phyloP scores from a whole-genome alignment of 306 rosid species.

The Pyrus betulifolia region DNA sequence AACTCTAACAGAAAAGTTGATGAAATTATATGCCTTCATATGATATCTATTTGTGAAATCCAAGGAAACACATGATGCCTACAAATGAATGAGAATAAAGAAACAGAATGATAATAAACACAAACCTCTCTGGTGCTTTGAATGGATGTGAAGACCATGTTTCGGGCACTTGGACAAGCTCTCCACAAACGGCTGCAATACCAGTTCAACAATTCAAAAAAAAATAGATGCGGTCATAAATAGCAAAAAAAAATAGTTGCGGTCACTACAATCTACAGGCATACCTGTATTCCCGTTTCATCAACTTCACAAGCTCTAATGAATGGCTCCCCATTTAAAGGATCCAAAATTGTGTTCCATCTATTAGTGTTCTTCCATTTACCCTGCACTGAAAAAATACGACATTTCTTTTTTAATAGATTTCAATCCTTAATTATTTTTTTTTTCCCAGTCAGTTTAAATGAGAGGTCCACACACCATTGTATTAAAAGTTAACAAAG shows the following conservation, averaged over 20 bases:
- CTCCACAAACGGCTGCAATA: slow-evolving; percentile 71
- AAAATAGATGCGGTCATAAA: no score
- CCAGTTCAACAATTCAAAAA: slow-evolving; percentile 13
- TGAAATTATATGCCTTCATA: background rate
- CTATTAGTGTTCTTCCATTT: slow-evolving; percentile 66
- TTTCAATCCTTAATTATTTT: background rate
- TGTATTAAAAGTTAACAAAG: background rate
- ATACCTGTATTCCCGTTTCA: slow-evolving; percentile 75
- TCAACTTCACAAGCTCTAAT: slow-evolving; percentile 84
- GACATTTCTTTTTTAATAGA: background rate
- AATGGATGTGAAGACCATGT: slow-evolving; percentile 94
- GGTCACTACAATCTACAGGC: background rate
- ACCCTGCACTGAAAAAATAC: slow-evolving; percentile 73
- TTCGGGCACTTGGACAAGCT: slow-evolving; percentile 89
- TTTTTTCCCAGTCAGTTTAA: background rate
- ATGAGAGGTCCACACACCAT: background rate
- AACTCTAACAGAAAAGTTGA: background rate
- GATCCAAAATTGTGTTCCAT: slow-evolving; percentile 72
- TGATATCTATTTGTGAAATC: background rate
- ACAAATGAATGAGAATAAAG: background rate
- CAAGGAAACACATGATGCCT: background rate
- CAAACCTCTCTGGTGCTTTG: slow-evolving; percentile 91
- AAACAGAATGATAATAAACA: slow-evolving; percentile 3
- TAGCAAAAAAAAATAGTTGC: background rate
- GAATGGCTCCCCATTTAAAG: slow-evolving; percentile 91